Conservation (phyloP, 495 filamentous ascomycete genomes). For the Mytilinidion resinicola region DNA sequence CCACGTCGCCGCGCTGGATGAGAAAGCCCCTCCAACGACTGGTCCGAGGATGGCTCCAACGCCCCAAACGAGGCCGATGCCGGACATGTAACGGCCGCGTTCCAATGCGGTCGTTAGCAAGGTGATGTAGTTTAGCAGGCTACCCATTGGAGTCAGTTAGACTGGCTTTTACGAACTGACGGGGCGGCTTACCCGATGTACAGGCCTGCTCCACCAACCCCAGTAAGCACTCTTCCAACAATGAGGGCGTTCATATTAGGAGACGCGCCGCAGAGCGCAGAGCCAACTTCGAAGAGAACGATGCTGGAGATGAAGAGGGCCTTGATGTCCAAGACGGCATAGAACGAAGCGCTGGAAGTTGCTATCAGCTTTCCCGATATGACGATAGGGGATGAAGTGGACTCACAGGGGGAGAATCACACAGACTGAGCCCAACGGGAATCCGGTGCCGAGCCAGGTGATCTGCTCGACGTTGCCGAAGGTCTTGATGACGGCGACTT, state of each 20-base stretch:
- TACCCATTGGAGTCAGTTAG: too few species aligned
- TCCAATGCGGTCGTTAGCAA: not conserved
- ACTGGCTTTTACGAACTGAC: too few species aligned
- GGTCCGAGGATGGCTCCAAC: constrained; percentile 3
- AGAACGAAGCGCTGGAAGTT: too few species aligned
- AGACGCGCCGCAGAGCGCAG: constrained; percentile 21
- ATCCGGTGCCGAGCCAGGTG: not conserved
- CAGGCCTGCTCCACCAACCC: constrained; percentile 7
- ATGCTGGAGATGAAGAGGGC: not conserved
- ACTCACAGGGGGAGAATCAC: too few species aligned
- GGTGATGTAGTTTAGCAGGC: not conserved
- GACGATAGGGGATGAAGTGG: too few species aligned
- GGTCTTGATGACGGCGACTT: constrained; percentile 20
- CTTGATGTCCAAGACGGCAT: too few species aligned
- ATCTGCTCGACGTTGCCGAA: constrained; percentile 27
- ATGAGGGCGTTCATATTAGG: constrained; percentile 21
- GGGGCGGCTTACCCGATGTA: not conserved
- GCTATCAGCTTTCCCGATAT: too few species aligned
- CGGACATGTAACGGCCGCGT: not conserved
- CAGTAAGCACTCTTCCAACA: constrained; percentile 17
- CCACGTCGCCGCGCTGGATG: not conserved
- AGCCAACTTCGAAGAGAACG: constrained; percentile 17
- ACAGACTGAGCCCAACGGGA: too few species aligned
- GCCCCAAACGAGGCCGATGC: constrained; percentile 1
- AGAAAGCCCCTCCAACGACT: not conserved